phyloP scores from a whole-genome alignment of 2,329 filamentous ascomycete genomes.

The Cladosporium cucumerinum region DNA sequence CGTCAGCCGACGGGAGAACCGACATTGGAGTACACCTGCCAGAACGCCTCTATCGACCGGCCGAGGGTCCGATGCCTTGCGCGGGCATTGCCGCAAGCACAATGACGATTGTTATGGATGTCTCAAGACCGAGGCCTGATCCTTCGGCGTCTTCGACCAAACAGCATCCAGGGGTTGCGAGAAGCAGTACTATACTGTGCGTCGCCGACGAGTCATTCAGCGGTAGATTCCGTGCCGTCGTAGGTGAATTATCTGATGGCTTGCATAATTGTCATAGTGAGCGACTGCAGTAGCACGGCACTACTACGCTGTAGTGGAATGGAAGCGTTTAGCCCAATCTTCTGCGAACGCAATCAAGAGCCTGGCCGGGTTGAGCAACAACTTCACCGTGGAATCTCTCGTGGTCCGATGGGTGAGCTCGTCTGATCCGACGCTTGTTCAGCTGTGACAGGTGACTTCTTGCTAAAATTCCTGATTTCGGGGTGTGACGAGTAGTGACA shows the following conservation, averaged over 20 bases:
- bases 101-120: not conserved
- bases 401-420: not conserved
- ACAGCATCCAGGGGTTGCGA: not conserved
- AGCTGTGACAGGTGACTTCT: not conserved
- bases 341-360: not conserved
- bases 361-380: not conserved
- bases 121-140: not conserved
- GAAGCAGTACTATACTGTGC: not conserved
- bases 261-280: not conserved
- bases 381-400: not conserved
- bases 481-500: not conserved
- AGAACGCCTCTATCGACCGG: not conserved
- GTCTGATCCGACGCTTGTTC: not conserved
- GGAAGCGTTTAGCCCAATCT: not conserved
- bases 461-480: not conserved
- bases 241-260: not conserved
- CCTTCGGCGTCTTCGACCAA: not conserved
- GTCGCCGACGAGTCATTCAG: not conserved
- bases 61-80: not conserved
- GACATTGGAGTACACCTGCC: not conserved
- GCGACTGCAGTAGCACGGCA: not conserved
- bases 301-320: not conserved
- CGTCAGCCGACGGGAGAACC: not conserved
- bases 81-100: not conserved
- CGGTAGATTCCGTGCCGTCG: not conserved